Conservation (phyloP, 2,329 filamentous ascomycete genomes). For the Cladophialophora exuberans region DNA sequence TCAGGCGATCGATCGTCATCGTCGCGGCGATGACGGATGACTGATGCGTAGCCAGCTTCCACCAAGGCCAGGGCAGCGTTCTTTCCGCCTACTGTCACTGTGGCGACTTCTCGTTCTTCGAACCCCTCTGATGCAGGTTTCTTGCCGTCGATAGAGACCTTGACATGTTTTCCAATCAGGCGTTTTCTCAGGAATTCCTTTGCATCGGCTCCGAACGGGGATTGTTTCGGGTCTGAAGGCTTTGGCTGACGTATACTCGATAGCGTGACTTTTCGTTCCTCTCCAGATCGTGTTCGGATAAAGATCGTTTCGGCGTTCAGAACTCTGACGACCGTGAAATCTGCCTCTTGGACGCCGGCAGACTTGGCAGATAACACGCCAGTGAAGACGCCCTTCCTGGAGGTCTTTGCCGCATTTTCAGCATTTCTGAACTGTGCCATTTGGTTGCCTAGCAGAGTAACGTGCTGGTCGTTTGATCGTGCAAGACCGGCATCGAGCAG, state of each 20-base stretch:
- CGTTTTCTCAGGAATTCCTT: conserved; percentile 96
- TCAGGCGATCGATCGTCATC: conserved; percentile 92
- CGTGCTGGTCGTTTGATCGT: conserved; percentile 93
- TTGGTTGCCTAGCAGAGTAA: conserved; percentile 82
- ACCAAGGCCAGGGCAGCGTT: conserved; percentile 84
- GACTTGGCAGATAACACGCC: conserved; percentile 71
- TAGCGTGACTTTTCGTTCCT: conserved; percentile 86
- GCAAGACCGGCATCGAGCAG: conserved; percentile 87
- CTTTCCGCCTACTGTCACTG: conserved; percentile 78
- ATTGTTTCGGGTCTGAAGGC: conserved; percentile 79
- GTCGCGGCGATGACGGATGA: conserved; percentile 92
- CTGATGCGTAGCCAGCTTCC: conserved; percentile 90
- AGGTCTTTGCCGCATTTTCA: conserved; percentile 80
- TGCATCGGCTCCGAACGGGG: conserved; percentile 86
- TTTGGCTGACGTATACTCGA: conserved; percentile 96
- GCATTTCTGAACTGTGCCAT: conserved; percentile 86
- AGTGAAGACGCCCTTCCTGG: conserved; percentile 78
- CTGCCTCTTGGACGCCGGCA: conserved; percentile 64
- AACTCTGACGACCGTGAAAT: conserved; percentile 83
- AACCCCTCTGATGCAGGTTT: conserved; percentile 88
- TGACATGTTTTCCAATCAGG: conserved; percentile 93
- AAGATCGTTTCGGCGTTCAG: conserved; percentile 88
- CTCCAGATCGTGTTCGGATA: conserved; percentile 79
- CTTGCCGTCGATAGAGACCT: conserved; percentile 84
- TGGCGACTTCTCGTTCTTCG: conserved; percentile 92